Base-by-base conservation (phyloP, 2,329 filamentous ascomycete genomes). In the Endoconidiophora laricicola region DNA sequence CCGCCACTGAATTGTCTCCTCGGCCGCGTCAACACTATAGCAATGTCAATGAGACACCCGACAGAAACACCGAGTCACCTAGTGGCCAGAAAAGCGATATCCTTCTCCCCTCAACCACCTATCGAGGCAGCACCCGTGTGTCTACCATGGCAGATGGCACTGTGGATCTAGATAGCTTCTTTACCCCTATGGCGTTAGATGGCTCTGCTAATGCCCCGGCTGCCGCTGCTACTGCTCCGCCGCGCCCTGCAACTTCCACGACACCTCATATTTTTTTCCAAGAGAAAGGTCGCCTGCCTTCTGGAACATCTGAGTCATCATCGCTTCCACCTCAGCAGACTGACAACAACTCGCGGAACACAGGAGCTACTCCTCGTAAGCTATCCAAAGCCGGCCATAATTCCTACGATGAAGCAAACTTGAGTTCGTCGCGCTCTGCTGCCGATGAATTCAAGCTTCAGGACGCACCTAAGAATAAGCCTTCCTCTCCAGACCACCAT, bases 231-330 rank as follows among this genome's bases (percentile, higher is more conserved):
- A 81, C 58, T 67, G 62, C 46, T 58, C 65, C 4, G 54, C 66
- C 33, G 72, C 69, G 60, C 60, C 65, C 14, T 56, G 63, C 2
- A 69, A 75, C 47, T 73, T 72, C 1, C 67, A 69, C 50, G 62
- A 87, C 85, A 14, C 86, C 87, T n/a, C 87, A 94, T 59, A 94
- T 94, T 58, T 83, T 86, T 20, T 93, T 87, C 61, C 86, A 94
- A 62, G 86, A 94, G 59, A 91, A 88, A 63, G 77, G 78, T 2
- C 76, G 83, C 42, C 72, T 78, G 54, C 65, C 72, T 3, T 53
- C 52, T 4, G 29, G 20, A 2, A 33, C 48, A 14, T 53, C 47
- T 16, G 52, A 53, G 26, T 43, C 50, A n/a, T 49, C 46, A 9
- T 37, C 48, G 12, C 36, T 45, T 9, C 12, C 36, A 24, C 48